Evolutionary conservation across 305 asterid species (phyloP).

Genomic region (Fraxinus sp.): DNA sequence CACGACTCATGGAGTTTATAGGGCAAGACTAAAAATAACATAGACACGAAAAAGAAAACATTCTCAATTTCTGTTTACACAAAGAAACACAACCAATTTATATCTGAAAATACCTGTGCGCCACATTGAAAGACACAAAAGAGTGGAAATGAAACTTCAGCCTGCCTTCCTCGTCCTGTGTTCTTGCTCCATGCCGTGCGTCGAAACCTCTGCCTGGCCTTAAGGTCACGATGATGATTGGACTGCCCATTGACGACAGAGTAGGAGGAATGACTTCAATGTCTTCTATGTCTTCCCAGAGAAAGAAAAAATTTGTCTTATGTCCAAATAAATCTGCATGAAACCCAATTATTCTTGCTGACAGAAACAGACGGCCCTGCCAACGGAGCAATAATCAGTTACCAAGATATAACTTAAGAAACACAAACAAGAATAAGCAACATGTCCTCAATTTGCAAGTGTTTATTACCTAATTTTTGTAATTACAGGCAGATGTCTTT

Average conservation of each 20-base stretch:
- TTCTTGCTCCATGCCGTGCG: conserved; percentile 93
- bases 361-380: conserved; percentile 95
- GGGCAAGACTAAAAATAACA: background rate
- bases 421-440: conserved; percentile 23
- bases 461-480: background rate
- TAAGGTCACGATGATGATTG: conserved; percentile 68
- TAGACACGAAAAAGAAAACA: background rate
- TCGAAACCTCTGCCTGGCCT: conserved; percentile 87
- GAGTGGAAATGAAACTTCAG: conserved; percentile 89
- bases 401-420: background rate
- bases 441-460: background rate
- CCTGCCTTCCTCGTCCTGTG: conserved; percentile 79
- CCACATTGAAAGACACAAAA: conserved; percentile 84
- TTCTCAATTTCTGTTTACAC: background rate
- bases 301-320: conserved; percentile 88
- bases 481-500: background rate
- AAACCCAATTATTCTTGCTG: conserved; percentile 92
- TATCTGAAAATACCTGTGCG: conserved; percentile 56
- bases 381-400: conserved; percentile 25
- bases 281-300: conserved; percentile 96
- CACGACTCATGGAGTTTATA: background rate
- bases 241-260: conserved; percentile 96
- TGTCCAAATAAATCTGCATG: conserved; percentile 93
- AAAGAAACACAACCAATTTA: background rate
- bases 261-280: conserved; percentile 84